A percentile compares a stretch with the other conserved stretches of the same genome.
Conservation (phyloP, 352 stramenopile species). For the Elongisporangium anandrum region DNA sequence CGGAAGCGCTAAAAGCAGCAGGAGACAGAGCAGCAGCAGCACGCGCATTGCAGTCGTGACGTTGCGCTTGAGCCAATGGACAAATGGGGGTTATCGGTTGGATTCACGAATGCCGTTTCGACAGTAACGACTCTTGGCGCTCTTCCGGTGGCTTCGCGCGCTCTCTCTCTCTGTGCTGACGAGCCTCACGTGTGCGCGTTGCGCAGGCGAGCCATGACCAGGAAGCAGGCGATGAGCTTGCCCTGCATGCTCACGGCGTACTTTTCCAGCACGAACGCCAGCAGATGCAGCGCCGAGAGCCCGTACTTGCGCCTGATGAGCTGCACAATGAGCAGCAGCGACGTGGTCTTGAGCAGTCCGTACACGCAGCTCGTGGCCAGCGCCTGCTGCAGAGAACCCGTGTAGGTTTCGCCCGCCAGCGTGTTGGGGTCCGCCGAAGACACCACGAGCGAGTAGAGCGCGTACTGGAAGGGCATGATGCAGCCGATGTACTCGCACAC, state of each 20-base stretch:
- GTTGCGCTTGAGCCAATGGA: neutral
- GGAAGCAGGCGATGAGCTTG: conserved; percentile 19
- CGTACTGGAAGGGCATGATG: conserved; percentile 23
- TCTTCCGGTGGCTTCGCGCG: no score
- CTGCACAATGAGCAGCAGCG: conserved; percentile 11
- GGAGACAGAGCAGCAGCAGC: neutral
- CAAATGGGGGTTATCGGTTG: neutral
- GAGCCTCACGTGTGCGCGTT: neutral
- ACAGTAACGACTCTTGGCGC: neutral
- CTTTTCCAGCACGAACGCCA: conserved; percentile 34
- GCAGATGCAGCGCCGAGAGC: conserved; percentile 14
- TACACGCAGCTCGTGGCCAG: conserved; percentile 7
- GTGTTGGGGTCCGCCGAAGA: conserved; percentile 1
- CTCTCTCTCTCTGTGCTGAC: neutral
- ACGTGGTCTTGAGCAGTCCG: conserved; percentile 8
- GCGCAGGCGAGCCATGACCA: conserved; percentile 13
- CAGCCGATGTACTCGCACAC: conserved; percentile 35
- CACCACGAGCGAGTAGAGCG: conserved; percentile 11
- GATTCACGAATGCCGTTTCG: neutral
- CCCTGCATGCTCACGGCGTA: conserved; percentile 24
- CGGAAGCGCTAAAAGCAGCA: neutral
- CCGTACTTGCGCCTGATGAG: conserved; percentile 25
- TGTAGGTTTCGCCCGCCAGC: conserved; percentile 3
- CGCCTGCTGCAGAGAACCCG: neutral
- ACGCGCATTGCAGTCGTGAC: neutral